These are phyloP conservation scores for Inosperma sp. DNA, from an alignment of 768 basidiomycete genomes.

Conservation along the genomic window DNA sequence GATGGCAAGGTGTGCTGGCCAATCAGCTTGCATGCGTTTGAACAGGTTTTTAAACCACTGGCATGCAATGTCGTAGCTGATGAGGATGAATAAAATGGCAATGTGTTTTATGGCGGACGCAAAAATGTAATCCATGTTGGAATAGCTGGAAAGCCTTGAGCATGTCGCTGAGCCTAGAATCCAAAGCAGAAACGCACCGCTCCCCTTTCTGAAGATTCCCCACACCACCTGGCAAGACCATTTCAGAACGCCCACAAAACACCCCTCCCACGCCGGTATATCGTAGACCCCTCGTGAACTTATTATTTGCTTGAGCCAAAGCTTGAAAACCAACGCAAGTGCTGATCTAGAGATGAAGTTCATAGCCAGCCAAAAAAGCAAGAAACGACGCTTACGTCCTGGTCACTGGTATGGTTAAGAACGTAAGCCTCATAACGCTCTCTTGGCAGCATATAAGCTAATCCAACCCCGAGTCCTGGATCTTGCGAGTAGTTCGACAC, in stretches of 20 bases:
- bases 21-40: too few relatives aligned
- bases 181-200: constrained; percentile 20
- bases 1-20: too few relatives aligned
- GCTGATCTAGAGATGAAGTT: constrained; percentile 13
- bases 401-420: not conserved
- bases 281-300: constrained; percentile 13
- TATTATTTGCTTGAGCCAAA: too few relatives aligned
- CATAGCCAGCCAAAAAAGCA: not conserved
- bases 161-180: too few relatives aligned
- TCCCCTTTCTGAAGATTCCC: constrained; percentile 31
- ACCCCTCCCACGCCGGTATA: constrained; percentile 21
- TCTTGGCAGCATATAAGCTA: not conserved
- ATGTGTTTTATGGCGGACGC: too few relatives aligned
- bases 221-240: not conserved
- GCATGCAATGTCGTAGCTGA: too few relatives aligned
- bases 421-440: not conserved
- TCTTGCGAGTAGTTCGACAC: constrained; percentile 4
- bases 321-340: constrained; percentile 23
- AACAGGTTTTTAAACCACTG: too few relatives aligned
- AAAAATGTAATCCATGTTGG: too few relatives aligned
- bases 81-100: too few relatives aligned
- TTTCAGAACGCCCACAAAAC: not conserved
- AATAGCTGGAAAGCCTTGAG: too few relatives aligned
- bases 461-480: constrained; percentile 1
- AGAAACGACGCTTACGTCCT: not conserved